Evolutionary conservation across 208 protist species (phyloP), one percentile per base, ranked within the genome.

Genomic region (Leishmania aethiopica): DNA sequence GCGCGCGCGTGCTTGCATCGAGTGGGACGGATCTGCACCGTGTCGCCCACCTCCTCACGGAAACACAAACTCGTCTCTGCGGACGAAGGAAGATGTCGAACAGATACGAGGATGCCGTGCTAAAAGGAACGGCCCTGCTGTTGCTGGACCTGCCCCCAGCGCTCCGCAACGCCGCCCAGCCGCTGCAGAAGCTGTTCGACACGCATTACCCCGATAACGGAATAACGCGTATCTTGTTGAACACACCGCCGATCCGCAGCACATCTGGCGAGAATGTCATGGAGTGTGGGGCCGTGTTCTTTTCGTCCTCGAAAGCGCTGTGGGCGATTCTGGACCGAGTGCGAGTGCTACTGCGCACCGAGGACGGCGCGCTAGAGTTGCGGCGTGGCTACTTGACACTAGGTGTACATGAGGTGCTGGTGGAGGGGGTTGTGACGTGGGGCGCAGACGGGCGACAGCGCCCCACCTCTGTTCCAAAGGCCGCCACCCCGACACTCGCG

Each of bases 351-450:
- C 62, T 83, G 59, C 80, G 80, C 62, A 82, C 76, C 47, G 75
- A 81, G 64, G 76, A 82, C 49, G 73, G 78, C 25, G 37, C 55
- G 28, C 77, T 94, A 49, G 89, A 94, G 78, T 71, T 94, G 81
- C 86, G 88, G 62, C 85, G 91, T 28, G 91, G 91, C 28, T 91
- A 87, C 75, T 59, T 94, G 55, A 76, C 78, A 51, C 70, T 92
- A 40, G 88, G 88, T n/a, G 80, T 76, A 19, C 80, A 91, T 40
- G 81, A 84, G 25, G 49, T 94, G n/a, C 74, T 94, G 1, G 86
- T 94, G 17, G 89, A 94, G 75, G 89, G 91, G 5, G 84, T 92
- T 42, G 79, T 92, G 51, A 82, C 79, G 70, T 84, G 81, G 74
- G 74, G 77, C 3, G 59, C 25, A 15, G 70, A 77, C 10, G 77